A percentile compares a stretch with the other conserved stretches of the same genome.
Evolutionary conservation across 805 yeast genomes (phyloP).

Genomic region (Hanseniaspora pseudoguilliermondii): DNA sequence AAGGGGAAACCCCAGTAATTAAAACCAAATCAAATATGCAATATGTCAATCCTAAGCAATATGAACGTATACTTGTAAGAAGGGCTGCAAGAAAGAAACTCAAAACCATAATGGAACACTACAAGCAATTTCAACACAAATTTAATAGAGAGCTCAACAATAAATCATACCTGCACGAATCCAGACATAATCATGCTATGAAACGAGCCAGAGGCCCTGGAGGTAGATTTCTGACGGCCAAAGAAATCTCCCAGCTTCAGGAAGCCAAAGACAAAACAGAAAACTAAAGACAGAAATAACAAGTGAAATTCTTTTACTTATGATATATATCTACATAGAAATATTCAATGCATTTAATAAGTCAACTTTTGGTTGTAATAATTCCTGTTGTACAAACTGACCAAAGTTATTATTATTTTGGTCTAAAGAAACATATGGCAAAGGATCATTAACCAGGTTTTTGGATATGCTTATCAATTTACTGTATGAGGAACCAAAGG

Average conservation of each 20-base stretch:
- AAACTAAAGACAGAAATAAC: background rate
- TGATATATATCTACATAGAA: background rate
- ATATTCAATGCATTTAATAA: conserved; percentile 21
- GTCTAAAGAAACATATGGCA: conserved; percentile 34
- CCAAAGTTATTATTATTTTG: conserved; percentile 21
- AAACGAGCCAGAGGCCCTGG: conserved; percentile 98
- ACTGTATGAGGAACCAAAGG: conserved; percentile 81
- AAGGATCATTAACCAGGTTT: conserved; percentile 57
- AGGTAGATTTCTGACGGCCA: conserved; percentile 91
- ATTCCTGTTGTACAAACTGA: conserved; percentile 21
- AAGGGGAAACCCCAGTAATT: background rate
- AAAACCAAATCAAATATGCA: background rate
- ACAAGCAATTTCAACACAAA: conserved; percentile 1
- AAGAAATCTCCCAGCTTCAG: conserved; percentile 46
- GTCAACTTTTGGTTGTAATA: conserved; percentile 20
- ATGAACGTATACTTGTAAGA: conserved; percentile 84
- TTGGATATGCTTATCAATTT: conserved; percentile 50
- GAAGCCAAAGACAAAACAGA: background rate
- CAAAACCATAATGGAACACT: conserved; percentile 62
- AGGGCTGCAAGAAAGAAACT: conserved; percentile 86
- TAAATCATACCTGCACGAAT: conserved; percentile 88
- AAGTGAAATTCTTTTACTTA: background rate
- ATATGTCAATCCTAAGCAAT: conserved; percentile 95
- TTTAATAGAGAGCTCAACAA: conserved; percentile 41
- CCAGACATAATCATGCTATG: conserved; percentile 98